These are phyloP conservation scores for Sphagnum fallax DNA, from an alignment of 228 moss, liverwort and hornwort species.

Conservation along the genomic window DNA sequence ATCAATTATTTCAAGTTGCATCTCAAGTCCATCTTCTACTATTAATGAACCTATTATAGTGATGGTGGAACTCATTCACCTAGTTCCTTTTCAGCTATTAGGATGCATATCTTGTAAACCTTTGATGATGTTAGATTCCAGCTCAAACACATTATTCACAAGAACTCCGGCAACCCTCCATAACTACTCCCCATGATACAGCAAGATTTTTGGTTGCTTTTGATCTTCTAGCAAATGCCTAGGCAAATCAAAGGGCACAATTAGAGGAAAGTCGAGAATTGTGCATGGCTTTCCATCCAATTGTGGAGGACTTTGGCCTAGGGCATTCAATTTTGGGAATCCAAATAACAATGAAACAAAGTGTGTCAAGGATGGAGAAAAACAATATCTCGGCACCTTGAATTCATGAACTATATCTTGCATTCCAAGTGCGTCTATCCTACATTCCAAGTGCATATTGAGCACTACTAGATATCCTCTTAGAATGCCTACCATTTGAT, in stretches of 20 bases:
- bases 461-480: too few species aligned
- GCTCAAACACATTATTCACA: slow-evolving; percentile 34
- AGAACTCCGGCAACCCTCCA: slow-evolving; percentile 29
- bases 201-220: slow-evolving; percentile 8
- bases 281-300: slow-evolving; percentile 1
- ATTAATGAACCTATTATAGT: neutral
- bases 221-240: slow-evolving; percentile 15
- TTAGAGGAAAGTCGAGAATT: slow-evolving; percentile 28
- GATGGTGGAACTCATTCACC: neutral
- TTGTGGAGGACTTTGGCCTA: slow-evolving; percentile 15
- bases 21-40: too few species aligned
- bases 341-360: slow-evolving; percentile 31
- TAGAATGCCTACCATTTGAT: too few species aligned
- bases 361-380: slow-evolving; percentile 20
- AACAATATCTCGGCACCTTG: slow-evolving; percentile 32
- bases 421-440: too few species aligned
- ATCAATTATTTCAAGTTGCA: too few species aligned
- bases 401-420: slow-evolving; percentile 34
- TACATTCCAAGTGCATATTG: too few species aligned
- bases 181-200: slow-evolving; percentile 17
- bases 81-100: slow-evolving; percentile 1
- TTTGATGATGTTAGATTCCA: slow-evolving; percentile 11
- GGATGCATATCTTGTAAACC: slow-evolving; percentile 11
- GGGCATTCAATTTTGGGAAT: slow-evolving; percentile 25
- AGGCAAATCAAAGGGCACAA: slow-evolving; percentile 32